Evolutionary conservation across 192 early-diverging fungal species (phyloP), one percentile per base, ranked within the genome.

Genomic region (Coemansia sp.): DNA sequence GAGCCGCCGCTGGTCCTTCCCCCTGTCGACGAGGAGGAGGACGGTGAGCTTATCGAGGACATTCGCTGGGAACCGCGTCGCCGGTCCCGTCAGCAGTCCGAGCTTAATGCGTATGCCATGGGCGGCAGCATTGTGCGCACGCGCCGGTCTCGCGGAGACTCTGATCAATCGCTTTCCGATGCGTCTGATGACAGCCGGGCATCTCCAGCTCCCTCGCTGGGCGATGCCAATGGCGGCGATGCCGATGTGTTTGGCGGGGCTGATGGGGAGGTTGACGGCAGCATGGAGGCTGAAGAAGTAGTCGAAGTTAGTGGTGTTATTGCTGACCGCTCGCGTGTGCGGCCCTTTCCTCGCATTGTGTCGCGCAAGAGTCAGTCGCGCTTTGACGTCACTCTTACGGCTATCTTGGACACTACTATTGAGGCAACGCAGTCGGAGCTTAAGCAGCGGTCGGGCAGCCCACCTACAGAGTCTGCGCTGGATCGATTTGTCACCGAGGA

Each of bases 111-210:
- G 0, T 73, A 73, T 38, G 76, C 76, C 14, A 60, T 72, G 66
- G 76, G 76, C 34, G 75, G 75, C 62, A 77, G 75, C 69, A 77
- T 68, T 46, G 75, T 77, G 61, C 75, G 75, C 58, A 78, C 76
- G 1, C 65, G 70, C 4, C 65, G 76, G 16, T 51, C 39, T 5
- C 67, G 76, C 31, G 64, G 37, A 16, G 31, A 33, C 28, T 55
- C 51, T 18, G 51, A 35, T 9, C 61, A 63, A 9, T 45, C 20
- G 43, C 61, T 36, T 9, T 35, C 20, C 11, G 31, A 33, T 45
- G 45, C 62, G 40, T 28, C 24, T n/a, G n/a, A 28, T 10, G 62
- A 50, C 42, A 20, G 23, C 9, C 34, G 45, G 28, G 8, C 28
- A 8, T 55, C 51, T 13, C 51, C 51, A 7, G 51, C 51, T 4